Evolutionary conservation across 768 basidiomycete genomes (phyloP), one percentile per base, ranked within the genome.

Genomic region (Neoboletus magnificus): DNA sequence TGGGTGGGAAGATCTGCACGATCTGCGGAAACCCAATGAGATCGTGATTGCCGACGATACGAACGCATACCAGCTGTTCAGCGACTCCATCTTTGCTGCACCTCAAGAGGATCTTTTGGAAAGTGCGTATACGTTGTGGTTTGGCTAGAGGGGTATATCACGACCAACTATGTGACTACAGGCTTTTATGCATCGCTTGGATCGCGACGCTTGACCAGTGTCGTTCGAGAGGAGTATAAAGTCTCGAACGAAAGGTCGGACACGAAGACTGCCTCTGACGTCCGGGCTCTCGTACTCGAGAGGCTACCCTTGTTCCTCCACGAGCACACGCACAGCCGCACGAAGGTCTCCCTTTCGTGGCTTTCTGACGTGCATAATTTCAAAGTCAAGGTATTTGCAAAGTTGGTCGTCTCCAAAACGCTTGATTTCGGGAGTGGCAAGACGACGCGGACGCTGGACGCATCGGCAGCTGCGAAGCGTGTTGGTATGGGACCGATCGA

Each of bases 51-150:
- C 90, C 4, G 95, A 99, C 67, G 93, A 97, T 66, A 86, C 85
- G 11, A 88, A 90, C 48, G 76, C 86, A 5, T 83, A 87, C 62
- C 87, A 91, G 58, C 76, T 87, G 13, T 97, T 97, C 66, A 85
- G 86, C 5, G 84, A 86, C 43, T 79, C 80, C 2, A 74, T 96
- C 16, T 91, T 86, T 65, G 82, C 81, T 3, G 91, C 89, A 10
- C 89, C 91, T 0, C 91, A 96, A 70, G 95, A 98, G 68, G 93
- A 96, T 62, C 77, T 92, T 9, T 77, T 98, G 12, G 96, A 98
- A 83, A 80, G 86, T 91, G 59, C 51, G 66, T 7, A 16, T 4
- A 37, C 12, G 4, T 27, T 6, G 32, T 35, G 5, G 16, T 54
- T 18, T 20, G 13, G n/a, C 18, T 8, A 20, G 32, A 15, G 12